Evolutionary conservation across 768 basidiomycete species (phyloP), one percentile per base, ranked within the genome.

Genomic region (Lentinula guzmanii): DNA sequence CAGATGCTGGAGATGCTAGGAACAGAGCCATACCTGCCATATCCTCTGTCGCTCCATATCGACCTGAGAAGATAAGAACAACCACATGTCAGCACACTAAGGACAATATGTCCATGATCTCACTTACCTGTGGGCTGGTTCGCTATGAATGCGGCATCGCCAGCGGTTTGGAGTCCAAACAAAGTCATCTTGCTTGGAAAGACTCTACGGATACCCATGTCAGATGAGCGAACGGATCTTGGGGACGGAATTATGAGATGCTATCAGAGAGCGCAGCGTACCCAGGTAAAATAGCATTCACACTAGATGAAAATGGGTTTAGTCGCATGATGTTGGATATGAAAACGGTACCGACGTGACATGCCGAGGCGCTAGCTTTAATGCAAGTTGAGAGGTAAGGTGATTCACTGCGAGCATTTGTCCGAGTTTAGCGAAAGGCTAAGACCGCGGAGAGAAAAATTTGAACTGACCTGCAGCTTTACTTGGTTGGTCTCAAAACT

Each of bases 181-280:
- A 88, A 84, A 1, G 91, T 93, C 91, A 94, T 93, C 75, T 88
- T 91, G 51, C 87, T 89, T 0, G 89, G 90, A 75, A 90, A 94
- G 11, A 91, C 73, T 1, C 87, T 87, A 46, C 63, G 51, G 48
- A 24, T 33, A 1, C 3, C 15, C 43, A 59, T 43, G 11, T 16
- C 45, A 31, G 33, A 45, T 58, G n/a, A 56, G n/a, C 53, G 39
- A 65, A 21, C 11, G 33, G 13, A 39, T 52, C 28, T 53, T 9
- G 37, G 28, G 28, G 28, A 28, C 28, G 28, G 3, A 28, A 28
- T 28, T 28, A 28, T 28, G 28, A 34, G 18, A 54, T 42, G 34
- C 24, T 54, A 21, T 9, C 33, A 45, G 57, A 28, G 31, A 33
- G 58, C 43, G 55, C 28, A 56, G 15, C 33, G 53, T 70, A 90